phyloP scores from a whole-genome alignment of 2,329 filamentous ascomycete genomes.

The Fusarium sp. region DNA sequence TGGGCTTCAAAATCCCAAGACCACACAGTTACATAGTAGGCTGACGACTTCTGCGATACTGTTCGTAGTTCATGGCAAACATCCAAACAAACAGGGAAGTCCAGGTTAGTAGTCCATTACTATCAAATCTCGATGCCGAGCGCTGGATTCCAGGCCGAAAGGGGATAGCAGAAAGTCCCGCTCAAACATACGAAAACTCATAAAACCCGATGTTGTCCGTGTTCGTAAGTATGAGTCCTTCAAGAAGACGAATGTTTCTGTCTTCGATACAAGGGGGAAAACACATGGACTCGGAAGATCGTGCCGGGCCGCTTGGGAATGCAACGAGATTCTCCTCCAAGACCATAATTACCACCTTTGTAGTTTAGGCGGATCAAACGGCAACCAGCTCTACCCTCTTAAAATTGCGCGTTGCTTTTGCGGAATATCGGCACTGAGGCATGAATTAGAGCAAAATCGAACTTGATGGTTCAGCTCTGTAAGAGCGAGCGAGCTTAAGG shows the following conservation, averaged over 20 bases:
- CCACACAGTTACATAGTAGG: too few species aligned
- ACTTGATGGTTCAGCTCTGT: neutral
- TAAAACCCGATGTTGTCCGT: neutral
- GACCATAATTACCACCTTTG: neutral
- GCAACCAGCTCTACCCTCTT: neutral
- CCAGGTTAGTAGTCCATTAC: too few species aligned
- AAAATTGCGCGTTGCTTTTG: neutral
- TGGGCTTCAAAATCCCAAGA: too few species aligned
- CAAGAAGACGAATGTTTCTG: slow-evolving; percentile 4
- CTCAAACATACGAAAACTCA: neutral
- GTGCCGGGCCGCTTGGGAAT: slow-evolving; percentile 32
- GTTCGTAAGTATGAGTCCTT: neutral
- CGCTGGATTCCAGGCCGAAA: neutral
- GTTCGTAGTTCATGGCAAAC: too few species aligned
- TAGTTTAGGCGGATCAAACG: slow-evolving; percentile 10
- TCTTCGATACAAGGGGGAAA: slow-evolving; percentile 12
- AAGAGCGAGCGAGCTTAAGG: neutral
- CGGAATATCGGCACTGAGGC: slow-evolving; percentile 8
- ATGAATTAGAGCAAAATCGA: slow-evolving; percentile 7
- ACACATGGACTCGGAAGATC: slow-evolving; percentile 17
- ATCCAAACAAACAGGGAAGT: too few species aligned
- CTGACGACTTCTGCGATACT: too few species aligned
- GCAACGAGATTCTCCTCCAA: slow-evolving; percentile 22
- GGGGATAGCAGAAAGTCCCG: neutral
- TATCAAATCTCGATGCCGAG: too few species aligned